Conservation (phyloP, 2,329 filamentous ascomycete species). For the Verticillium alfalfae region DNA sequence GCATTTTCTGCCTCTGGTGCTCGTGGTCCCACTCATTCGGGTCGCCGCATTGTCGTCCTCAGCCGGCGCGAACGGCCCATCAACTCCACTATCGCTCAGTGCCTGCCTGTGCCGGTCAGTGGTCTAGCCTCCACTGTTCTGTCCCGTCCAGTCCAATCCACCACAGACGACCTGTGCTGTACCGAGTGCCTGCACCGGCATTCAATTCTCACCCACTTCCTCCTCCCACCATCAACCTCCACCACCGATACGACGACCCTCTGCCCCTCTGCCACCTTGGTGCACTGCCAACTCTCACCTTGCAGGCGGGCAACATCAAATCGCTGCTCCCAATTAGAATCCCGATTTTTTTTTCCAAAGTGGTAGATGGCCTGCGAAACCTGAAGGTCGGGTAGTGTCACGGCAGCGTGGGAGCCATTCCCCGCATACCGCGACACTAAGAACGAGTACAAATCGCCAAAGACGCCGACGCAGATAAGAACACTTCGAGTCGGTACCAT, state of each 20-base stretch:
- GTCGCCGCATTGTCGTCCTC: neutral
- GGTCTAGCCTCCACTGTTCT: no score
- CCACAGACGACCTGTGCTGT: neutral
- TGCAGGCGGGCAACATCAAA: neutral
- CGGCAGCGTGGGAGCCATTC: constrained; percentile 52
- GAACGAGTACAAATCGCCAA: constrained; percentile 6
- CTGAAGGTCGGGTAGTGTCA: constrained; percentile 48
- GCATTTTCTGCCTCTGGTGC: neutral
- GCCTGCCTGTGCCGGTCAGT: neutral
- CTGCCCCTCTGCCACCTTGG: neutral
- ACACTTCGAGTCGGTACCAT: neutral
- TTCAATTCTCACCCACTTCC: neutral
- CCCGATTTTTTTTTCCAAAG: constrained; percentile 3
- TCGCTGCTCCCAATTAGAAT: neutral
- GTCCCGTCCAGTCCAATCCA: neutral
- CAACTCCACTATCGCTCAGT: neutral
- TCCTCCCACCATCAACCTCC: neutral
- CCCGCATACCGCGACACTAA: constrained; percentile 46
- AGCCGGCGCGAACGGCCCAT: neutral
- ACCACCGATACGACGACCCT: neutral
- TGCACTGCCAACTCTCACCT: neutral
- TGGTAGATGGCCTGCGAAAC: constrained; percentile 53
- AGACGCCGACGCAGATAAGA: neutral
- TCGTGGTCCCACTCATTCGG: neutral
- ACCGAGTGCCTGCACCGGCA: neutral